phyloP scores from a whole-genome alignment of 2,329 filamentous ascomycete genomes.

The Fusarium nurragi region DNA sequence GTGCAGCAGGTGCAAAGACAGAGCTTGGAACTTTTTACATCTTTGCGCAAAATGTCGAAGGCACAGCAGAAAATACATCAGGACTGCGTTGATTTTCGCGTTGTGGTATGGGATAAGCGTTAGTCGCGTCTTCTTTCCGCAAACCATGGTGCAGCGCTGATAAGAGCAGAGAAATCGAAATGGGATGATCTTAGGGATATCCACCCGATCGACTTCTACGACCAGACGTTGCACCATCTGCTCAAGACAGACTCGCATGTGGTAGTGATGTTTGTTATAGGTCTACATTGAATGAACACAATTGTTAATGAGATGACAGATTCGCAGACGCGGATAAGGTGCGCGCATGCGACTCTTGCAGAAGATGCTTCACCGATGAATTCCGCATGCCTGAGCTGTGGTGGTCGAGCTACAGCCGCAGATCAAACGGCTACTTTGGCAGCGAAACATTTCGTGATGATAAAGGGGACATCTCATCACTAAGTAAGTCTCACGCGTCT shows the following conservation, averaged over 20 bases:
- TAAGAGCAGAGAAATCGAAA: not conserved
- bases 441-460: slow-evolving; percentile 46
- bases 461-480: not conserved
- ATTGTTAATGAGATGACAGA: slow-evolving; percentile 15
- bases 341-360: slow-evolving; percentile 45
- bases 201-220: not conserved
- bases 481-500: not conserved
- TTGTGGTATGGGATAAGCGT: slow-evolving; percentile 23
- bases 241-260: slow-evolving; percentile 16
- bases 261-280: slow-evolving; percentile 2
- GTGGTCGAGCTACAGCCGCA: slow-evolving; percentile 49
- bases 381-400: slow-evolving; percentile 42
- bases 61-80: not conserved
- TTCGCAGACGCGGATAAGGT: slow-evolving; percentile 46
- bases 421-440: slow-evolving; percentile 54
- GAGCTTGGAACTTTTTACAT: not conserved
- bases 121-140: not conserved
- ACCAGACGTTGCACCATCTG: not conserved
- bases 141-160: not conserved
- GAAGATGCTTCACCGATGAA: slow-evolving; percentile 29
- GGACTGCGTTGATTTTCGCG: slow-evolving; percentile 3
- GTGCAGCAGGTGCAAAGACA: not conserved
- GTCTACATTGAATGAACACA: rapidly evolving
- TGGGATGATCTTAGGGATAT: not conserved
- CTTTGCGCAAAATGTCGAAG: not conserved